Conservation (phyloP, 2,329 filamentous ascomycete species). For the Colletotrichum cordylinicola region DNA sequence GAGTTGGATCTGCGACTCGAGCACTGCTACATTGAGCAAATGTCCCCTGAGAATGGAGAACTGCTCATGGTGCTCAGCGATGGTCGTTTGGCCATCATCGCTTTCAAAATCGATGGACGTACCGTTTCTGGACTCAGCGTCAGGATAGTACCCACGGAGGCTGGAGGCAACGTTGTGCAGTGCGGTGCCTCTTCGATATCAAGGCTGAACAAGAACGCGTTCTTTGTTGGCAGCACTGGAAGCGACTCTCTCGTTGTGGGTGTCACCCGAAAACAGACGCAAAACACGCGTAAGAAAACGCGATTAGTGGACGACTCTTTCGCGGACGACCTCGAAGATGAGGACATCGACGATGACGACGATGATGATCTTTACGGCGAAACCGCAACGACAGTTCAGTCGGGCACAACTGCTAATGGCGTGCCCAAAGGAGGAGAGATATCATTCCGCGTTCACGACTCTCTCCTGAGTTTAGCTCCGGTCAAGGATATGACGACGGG, state of each 20-base stretch:
- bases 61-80: conserved; percentile 81
- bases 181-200: conserved; percentile 73
- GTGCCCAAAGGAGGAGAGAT: conserved; percentile 66
- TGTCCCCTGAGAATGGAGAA: conserved; percentile 81
- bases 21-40: conserved; percentile 76
- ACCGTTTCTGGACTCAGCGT: conserved; percentile 89
- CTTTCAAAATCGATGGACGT: conserved; percentile 87
- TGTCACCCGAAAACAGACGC: conserved; percentile 73
- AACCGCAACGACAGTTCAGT: conserved; percentile 37
- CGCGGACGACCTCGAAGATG: conserved; percentile 57
- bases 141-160: conserved; percentile 65
- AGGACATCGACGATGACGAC: conserved; percentile 66
- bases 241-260: conserved; percentile 82
- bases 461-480: conserved; percentile 78
- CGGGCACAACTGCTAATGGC: conserved; percentile 38
- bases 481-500: conserved; percentile 79
- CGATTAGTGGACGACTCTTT: conserved; percentile 61
- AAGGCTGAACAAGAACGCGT: conserved; percentile 67
- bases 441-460: conserved; percentile 78
- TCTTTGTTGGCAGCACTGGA: conserved; percentile 89
- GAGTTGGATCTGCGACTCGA: conserved; percentile 82
- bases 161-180: conserved; percentile 67
- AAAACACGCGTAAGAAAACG: conserved; percentile 66
- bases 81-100: conserved; percentile 76
- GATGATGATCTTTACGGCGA: conserved; percentile 66